Percentiles rank a stretch among this genome's conserved stretches.
These are phyloP conservation scores for Meira nashicola DNA, from an alignment of 1,284 basidiomycete species.

Conservation along the genomic window DNA sequence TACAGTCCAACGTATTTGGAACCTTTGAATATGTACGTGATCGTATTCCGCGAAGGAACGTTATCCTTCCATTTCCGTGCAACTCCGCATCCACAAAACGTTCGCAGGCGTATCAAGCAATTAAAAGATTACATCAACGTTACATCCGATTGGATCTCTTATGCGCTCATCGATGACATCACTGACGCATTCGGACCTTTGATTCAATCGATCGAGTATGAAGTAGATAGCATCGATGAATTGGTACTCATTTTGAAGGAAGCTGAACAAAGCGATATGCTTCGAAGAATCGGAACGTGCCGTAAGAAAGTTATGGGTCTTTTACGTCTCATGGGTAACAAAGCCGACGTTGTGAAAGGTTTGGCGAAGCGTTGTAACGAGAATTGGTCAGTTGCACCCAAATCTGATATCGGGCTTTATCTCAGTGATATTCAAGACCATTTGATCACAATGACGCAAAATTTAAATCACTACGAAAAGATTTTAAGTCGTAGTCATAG, in stretches of 20 bases:
- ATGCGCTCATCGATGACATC: slow-evolving; percentile 98
- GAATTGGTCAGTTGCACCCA: slow-evolving; percentile 97
- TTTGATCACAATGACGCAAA: slow-evolving; percentile 99
- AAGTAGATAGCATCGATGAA: slow-evolving; percentile 98
- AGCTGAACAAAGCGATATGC: slow-evolving; percentile 74
- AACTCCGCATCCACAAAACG: slow-evolving; percentile 95
- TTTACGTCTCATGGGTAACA: slow-evolving; percentile 90
- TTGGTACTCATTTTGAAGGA: slow-evolving; percentile 91
- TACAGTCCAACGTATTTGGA: slow-evolving; percentile 97
- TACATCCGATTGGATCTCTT: slow-evolving; percentile 99
- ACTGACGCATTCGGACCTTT: slow-evolving; percentile 98
- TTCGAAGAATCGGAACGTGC: slow-evolving; percentile 82
- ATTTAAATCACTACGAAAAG: slow-evolving; percentile 55
- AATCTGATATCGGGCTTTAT: slow-evolving; percentile 93
- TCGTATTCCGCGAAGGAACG: slow-evolving; percentile 97
- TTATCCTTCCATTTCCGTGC: slow-evolving; percentile 95
- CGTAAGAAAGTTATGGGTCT: slow-evolving; percentile 99
- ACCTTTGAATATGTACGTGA: slow-evolving; percentile 98
- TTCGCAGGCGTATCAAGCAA: slow-evolving; percentile 95
- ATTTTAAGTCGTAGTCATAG: slow-evolving; percentile 65
- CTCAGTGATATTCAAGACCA: slow-evolving; percentile 87
- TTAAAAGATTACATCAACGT: slow-evolving; percentile 98
- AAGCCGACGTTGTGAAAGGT: slow-evolving; percentile 98
- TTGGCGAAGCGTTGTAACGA: slow-evolving; percentile 94
- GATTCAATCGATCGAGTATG: slow-evolving; percentile 97